These are phyloP conservation scores for Penicillium pancosmium DNA, from an alignment of 495 filamentous ascomycete genomes.

Conservation along the genomic window DNA sequence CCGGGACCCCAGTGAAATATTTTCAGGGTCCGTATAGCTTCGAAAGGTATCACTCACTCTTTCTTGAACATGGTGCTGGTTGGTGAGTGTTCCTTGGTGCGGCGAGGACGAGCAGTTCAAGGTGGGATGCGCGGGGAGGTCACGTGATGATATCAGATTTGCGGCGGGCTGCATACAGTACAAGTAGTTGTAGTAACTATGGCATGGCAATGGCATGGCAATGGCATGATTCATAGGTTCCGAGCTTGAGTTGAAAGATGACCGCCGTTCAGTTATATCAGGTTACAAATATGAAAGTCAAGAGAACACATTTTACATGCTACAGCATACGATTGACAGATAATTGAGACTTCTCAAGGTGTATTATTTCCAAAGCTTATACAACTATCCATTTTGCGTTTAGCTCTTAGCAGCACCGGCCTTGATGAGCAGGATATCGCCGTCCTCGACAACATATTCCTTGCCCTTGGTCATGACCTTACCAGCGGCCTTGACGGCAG, in stretches of 20 bases:
- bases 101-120: constrained; percentile 15
- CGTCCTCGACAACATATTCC: constrained; percentile 74
- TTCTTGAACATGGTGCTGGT: constrained; percentile 80
- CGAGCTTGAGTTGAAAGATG: too few relatives aligned
- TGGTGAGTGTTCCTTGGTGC: constrained; percentile 19
- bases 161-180: neutral
- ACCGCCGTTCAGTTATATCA: too few relatives aligned
- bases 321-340: neutral
- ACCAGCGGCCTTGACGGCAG: constrained; percentile 84
- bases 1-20: too few relatives aligned
- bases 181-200: neutral
- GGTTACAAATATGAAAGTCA: neutral
- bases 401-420: constrained; percentile 90
- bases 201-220: neutral
- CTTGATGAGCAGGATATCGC: constrained; percentile 80
- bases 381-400: constrained; percentile 16
- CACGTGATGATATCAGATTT: constrained; percentile 29
- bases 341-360: constrained; percentile 6
- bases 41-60: constrained; percentile 58
- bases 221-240: neutral
- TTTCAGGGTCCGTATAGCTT: neutral
- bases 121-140: constrained; percentile 41
- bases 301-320: neutral
- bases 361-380: constrained; percentile 19
- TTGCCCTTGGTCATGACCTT: constrained; percentile 99